Evolutionary conservation across 768 basidiomycete genomes (phyloP).

Genomic region (Mycena crocata): DNA sequence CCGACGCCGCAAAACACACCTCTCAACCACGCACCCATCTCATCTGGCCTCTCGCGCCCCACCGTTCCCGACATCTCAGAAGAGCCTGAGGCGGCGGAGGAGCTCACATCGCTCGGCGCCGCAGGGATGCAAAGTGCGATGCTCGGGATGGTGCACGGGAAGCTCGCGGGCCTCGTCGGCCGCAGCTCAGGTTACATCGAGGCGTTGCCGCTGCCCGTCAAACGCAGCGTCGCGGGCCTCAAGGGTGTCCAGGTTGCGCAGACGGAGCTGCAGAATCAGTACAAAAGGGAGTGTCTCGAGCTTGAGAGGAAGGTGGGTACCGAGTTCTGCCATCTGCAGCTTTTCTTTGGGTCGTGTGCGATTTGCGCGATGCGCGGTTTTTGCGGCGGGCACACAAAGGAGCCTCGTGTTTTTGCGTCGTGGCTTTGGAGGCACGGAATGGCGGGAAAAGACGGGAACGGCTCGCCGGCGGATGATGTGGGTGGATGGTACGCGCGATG

Average conservation of each 20-base stretch:
- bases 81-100: slow-evolving; percentile 74
- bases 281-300: slow-evolving; percentile 95
- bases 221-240: slow-evolving; percentile 88
- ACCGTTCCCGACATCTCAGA: slow-evolving; percentile 90
- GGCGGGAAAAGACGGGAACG: too few species aligned
- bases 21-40: slow-evolving; percentile 83
- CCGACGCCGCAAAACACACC: slow-evolving; percentile 97
- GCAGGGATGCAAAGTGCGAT: slow-evolving; percentile 69
- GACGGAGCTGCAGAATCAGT: slow-evolving; percentile 90
- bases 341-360: neutral
- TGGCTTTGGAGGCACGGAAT: too few species aligned
- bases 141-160: slow-evolving; percentile 89
- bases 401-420: neutral
- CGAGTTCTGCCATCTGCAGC: neutral
- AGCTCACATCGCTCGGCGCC: slow-evolving; percentile 49
- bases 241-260: slow-evolving; percentile 96
- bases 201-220: slow-evolving; percentile 82
- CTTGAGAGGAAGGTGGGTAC: slow-evolving; percentile 90
- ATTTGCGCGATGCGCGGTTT: neutral
- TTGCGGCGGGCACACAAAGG: neutral
- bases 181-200: slow-evolving; percentile 97
- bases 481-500: neutral
- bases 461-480: neutral
- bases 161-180: slow-evolving; percentile 87
- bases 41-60: slow-evolving; percentile 83